Evolutionary conservation across 768 basidiomycete genomes (phyloP).

Genomic region (Collybia sordida): DNA sequence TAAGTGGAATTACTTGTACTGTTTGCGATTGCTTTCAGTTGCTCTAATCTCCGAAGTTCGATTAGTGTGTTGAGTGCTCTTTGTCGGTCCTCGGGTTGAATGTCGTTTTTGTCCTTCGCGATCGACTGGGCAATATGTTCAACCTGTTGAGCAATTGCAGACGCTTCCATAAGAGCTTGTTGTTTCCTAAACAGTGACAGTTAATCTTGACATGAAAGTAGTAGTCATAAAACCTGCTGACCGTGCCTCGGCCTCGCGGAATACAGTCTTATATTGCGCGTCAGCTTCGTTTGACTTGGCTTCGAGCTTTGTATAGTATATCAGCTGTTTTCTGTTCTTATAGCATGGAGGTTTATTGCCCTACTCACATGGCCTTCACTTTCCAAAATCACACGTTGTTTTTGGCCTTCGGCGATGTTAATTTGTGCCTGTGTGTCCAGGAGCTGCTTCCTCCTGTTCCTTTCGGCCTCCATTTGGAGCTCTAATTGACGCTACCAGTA

Average conservation of each 20-base stretch:
- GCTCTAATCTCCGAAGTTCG: slow-evolving; percentile 50
- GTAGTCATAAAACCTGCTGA: slow-evolving; percentile 7
- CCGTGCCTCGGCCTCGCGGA: slow-evolving; percentile 53
- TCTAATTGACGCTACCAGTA: slow-evolving; percentile 50
- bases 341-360: neutral
- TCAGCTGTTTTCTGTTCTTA: neutral
- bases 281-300: slow-evolving; percentile 57
- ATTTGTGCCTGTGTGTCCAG: slow-evolving; percentile 58
- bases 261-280: slow-evolving; percentile 47
- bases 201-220: neutral
- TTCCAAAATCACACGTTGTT: slow-evolving; percentile 54
- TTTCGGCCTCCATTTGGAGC: slow-evolving; percentile 59
- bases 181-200: slow-evolving; percentile 26
- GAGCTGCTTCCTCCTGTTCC: slow-evolving; percentile 54
- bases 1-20: slow-evolving; percentile 54
- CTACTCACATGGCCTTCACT: slow-evolving; percentile 48
- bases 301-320: slow-evolving; percentile 30
- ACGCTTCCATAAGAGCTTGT: slow-evolving; percentile 44
- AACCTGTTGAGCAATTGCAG: slow-evolving; percentile 49
- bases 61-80: slow-evolving; percentile 41
- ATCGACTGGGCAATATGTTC: slow-evolving; percentile 43
- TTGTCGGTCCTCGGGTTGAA: slow-evolving; percentile 32
- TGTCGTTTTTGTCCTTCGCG: slow-evolving; percentile 25
- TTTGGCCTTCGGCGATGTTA: slow-evolving; percentile 59
- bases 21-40: slow-evolving; percentile 50